Evolutionary conservation across 495 filamentous ascomycete genomes (phyloP).

Genomic region (Aspergillus wentii): DNA sequence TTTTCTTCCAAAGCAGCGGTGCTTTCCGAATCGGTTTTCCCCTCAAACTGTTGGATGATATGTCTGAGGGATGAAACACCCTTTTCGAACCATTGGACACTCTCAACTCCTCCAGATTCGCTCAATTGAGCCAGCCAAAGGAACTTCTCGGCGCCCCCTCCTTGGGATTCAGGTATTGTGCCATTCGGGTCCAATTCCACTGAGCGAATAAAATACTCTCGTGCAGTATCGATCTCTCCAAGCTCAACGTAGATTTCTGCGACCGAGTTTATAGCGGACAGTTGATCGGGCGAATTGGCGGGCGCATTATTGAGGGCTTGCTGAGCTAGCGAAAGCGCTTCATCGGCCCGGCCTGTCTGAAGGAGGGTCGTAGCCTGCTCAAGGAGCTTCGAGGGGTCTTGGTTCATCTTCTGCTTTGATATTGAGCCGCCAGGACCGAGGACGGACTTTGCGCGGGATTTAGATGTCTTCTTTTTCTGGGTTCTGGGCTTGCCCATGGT

Average conservation of each 20-base stretch:
- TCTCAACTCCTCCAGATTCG: constrained; percentile 78
- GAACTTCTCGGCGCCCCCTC: constrained; percentile 90
- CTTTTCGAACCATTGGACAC: constrained; percentile 82
- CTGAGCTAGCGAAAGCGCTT: constrained; percentile 61
- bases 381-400: constrained; percentile 53
- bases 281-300: constrained; percentile 35
- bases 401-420: constrained; percentile 43
- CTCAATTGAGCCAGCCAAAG: constrained; percentile 92
- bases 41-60: constrained; percentile 54
- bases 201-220: constrained; percentile 62
- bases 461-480: constrained; percentile 43
- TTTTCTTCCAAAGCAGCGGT: constrained; percentile 54
- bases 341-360: constrained; percentile 63
- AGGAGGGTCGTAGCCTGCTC: constrained; percentile 63
- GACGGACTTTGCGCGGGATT: constrained; percentile 41
- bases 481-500: constrained; percentile 45
- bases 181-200: constrained; percentile 72
- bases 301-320: constrained; percentile 50
- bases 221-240: constrained; percentile 70
- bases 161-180: constrained; percentile 49
- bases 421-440: constrained; percentile 39
- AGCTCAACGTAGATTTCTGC: constrained; percentile 83
- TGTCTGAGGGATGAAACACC: constrained; percentile 65
- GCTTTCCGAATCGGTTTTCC: constrained; percentile 34
- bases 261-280: constrained; percentile 69